Percentiles rank a stretch among this genome's conserved stretches.
Evolutionary conservation across 331 rosid species (phyloP).

Genomic region (Quercus lobata): DNA sequence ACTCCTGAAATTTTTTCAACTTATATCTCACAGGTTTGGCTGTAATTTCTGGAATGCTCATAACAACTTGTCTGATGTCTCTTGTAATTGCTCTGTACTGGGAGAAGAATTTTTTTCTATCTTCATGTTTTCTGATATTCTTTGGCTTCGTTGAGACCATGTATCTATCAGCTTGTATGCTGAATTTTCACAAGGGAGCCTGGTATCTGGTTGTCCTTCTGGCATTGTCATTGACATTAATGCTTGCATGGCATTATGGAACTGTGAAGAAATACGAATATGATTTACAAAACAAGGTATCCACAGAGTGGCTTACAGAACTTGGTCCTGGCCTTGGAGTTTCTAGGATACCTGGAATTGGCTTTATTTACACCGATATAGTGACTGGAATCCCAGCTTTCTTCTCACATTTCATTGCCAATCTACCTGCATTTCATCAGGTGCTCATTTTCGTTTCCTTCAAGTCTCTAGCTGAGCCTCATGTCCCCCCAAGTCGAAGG

Average conservation of each 20-base stretch:
- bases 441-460: slow-evolving; percentile 74
- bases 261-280: slow-evolving; percentile 74
- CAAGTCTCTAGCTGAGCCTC: slow-evolving; percentile 67
- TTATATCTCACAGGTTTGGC: slow-evolving; percentile 52
- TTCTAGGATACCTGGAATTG: slow-evolving; percentile 75
- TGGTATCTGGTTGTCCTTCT: slow-evolving; percentile 73
- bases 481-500: slow-evolving; percentile 51
- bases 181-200: slow-evolving; percentile 68
- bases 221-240: slow-evolving; percentile 45
- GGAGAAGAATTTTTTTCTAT: slow-evolving; percentile 54
- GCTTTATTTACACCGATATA: slow-evolving; percentile 72
- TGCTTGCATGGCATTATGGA: slow-evolving; percentile 85
- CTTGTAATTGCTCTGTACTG: slow-evolving; percentile 68
- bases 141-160: slow-evolving; percentile 61
- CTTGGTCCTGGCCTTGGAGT: slow-evolving; percentile 69
- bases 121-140: slow-evolving; percentile 43
- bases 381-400: slow-evolving; percentile 78
- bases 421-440: slow-evolving; percentile 82
- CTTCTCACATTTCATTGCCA: slow-evolving; percentile 81
- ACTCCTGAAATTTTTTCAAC: no score
- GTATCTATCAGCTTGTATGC: slow-evolving; percentile 63
- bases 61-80: slow-evolving; percentile 75
- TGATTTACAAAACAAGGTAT: slow-evolving; percentile 67
- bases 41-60: slow-evolving; percentile 66
- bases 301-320: slow-evolving; percentile 68